Evolutionary conservation across 768 basidiomycete species (phyloP).

Genomic region (Mycena galopus): DNA sequence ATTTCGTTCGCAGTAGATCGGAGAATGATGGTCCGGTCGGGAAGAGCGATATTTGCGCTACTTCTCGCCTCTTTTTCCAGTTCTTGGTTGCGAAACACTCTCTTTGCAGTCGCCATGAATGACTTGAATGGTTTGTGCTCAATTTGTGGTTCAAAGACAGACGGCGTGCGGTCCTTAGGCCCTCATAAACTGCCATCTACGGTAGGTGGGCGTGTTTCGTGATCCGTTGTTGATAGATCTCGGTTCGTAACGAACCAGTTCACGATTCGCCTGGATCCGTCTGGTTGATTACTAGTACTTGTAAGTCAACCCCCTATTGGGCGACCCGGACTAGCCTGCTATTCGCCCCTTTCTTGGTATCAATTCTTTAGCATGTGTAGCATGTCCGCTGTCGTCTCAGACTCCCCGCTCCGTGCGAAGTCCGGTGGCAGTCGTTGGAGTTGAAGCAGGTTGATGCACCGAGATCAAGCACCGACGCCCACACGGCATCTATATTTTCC

Average conservation of each 20-base stretch:
- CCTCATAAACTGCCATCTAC: no score
- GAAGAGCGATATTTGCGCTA: not conserved
- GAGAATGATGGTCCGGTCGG: constrained; percentile 29
- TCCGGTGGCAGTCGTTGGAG: not conserved
- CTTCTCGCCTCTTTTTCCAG: not conserved
- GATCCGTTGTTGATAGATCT: no score
- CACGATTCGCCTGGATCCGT: no score
- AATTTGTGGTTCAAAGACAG: not conserved
- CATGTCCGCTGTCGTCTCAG: not conserved
- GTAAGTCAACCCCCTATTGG: no score
- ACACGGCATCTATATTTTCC: no score
- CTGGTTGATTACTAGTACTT: no score
- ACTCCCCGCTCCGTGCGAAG: not conserved
- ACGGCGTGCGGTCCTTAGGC: not conserved
- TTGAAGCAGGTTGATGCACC: no score
- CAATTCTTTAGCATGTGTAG: constrained; percentile 1
- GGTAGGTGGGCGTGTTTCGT: no score
- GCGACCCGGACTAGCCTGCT: no score
- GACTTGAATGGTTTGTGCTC: no score
- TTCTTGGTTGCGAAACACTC: not conserved
- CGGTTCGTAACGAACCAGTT: no score
- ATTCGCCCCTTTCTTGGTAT: no score
- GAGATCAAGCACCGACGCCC: constrained; percentile 15
- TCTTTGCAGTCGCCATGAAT: not conserved
- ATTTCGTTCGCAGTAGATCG: constrained; percentile 53